Conservation (phyloP, 352 stramenopile species). For the Pythium sp. region DNA sequence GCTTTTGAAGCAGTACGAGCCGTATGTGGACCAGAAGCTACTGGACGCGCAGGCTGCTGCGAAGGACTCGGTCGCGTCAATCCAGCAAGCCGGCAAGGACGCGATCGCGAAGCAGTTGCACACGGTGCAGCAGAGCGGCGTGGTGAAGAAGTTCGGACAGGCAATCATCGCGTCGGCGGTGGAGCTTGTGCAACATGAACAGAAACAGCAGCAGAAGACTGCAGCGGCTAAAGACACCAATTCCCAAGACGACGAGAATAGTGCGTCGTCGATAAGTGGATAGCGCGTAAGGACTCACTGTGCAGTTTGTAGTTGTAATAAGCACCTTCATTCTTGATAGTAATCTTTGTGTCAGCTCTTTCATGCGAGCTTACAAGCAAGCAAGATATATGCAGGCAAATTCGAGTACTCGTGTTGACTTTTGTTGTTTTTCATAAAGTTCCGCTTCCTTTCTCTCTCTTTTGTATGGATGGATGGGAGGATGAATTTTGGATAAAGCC, state of each 20-base stretch:
- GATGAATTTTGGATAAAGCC: not conserved
- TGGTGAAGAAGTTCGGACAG: slow-evolving; percentile 48
- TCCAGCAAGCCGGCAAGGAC: slow-evolving; percentile 46
- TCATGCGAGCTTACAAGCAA: not conserved
- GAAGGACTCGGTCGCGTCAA: slow-evolving; percentile 45
- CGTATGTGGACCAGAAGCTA: slow-evolving; percentile 64
- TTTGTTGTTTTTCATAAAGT: not conserved
- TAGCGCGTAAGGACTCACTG: not conserved
- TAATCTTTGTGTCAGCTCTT: not conserved
- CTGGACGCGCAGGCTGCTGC: slow-evolving; percentile 40
- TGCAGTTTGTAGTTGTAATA: not conserved
- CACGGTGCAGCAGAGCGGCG: slow-evolving; percentile 45
- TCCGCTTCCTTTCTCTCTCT: not conserved
- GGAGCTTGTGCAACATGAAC: slow-evolving; percentile 12
- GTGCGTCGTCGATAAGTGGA: not conserved
- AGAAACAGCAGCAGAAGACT: not conserved
- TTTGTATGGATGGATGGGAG: not conserved
- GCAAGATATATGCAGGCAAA: not conserved
- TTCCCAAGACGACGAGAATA: not conserved
- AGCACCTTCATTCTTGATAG: not conserved
- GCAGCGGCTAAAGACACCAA: not conserved
- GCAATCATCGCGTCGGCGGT: slow-evolving; percentile 26
- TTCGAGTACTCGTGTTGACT: not conserved
- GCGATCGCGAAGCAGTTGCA: slow-evolving; percentile 46
- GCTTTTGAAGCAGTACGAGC: slow-evolving; percentile 71